phyloP scores from a whole-genome alignment of 495 filamentous ascomycete species.

The Articulospora tetracladia region DNA sequence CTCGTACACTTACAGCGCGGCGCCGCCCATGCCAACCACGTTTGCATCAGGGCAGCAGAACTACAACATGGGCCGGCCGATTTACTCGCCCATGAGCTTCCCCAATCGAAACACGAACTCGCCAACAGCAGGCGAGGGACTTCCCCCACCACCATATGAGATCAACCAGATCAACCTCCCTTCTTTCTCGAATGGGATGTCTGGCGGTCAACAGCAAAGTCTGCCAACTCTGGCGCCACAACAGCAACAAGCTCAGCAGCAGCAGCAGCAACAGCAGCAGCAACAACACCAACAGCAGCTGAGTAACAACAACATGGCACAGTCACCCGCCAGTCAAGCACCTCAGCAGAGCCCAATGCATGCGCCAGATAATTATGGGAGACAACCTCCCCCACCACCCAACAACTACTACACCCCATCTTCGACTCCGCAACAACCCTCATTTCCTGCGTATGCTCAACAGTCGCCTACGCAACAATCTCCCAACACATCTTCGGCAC shows the following conservation, averaged over 20 bases:
- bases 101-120: conserved; percentile 34
- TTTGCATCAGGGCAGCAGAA: conserved; percentile 52
- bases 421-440: conserved; percentile 58
- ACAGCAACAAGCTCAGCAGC: conserved; percentile 19
- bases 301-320: conserved; percentile 13
- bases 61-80: conserved; percentile 35
- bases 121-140: conserved; percentile 43
- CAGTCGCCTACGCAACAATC: conserved; percentile 56
- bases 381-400: conserved; percentile 56
- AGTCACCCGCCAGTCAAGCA: conserved; percentile 41
- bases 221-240: conserved; percentile 21
- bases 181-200: conserved; percentile 50
- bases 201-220: conserved; percentile 24
- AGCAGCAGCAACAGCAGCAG: conserved; percentile 12
- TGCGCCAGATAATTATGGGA: conserved; percentile 57
- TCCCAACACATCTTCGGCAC: conserved; percentile 52
- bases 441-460: conserved; percentile 53
- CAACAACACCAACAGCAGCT: conserved; percentile 17
- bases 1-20: conserved; percentile 42
- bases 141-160: conserved; percentile 57
- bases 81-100: conserved; percentile 27
- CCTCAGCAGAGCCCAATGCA: conserved; percentile 59
- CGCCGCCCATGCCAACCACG: conserved; percentile 37
- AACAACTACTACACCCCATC: conserved; percentile 57
- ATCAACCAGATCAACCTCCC: conserved; percentile 44